Percentiles rank a stretch among this genome's conserved stretches.
phyloP scores from a whole-genome alignment of 2,329 filamentous ascomycete species.

The Orbilia ellipsospora region DNA sequence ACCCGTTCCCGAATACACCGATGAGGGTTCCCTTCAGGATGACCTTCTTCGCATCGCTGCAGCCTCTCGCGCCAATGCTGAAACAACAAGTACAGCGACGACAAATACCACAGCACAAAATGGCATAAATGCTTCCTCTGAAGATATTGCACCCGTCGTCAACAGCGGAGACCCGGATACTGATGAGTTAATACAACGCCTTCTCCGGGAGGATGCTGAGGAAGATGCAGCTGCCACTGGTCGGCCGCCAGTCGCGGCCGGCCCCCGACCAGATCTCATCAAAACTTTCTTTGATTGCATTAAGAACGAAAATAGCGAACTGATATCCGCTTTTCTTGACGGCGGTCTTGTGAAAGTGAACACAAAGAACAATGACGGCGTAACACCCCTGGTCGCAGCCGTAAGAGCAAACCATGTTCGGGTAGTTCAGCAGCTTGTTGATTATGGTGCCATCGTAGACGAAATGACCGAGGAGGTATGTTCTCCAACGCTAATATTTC shows the following conservation, averaged over 20 bases:
- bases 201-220: constrained; percentile 49
- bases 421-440: constrained; percentile 50
- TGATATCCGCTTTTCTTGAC: constrained; percentile 50
- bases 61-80: constrained; percentile 25
- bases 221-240: constrained; percentile 2
- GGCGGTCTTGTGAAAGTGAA: constrained; percentile 37
- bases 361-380: constrained; percentile 28
- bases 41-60: constrained; percentile 47
- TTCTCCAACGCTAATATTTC: too few relatives aligned
- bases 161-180: constrained; percentile 49
- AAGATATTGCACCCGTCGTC: constrained; percentile 3
- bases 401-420: constrained; percentile 47
- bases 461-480: constrained; percentile 39
- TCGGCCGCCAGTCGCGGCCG: background rate
- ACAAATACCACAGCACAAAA: constrained; percentile 27
- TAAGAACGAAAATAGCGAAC: constrained; percentile 47
- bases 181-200: constrained; percentile 35
- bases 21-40: constrained; percentile 47
- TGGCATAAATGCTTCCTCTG: background rate
- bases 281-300: constrained; percentile 45
- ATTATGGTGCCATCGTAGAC: constrained; percentile 50
- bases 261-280: constrained; percentile 26
- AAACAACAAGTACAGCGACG: too few relatives aligned
- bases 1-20: constrained; percentile 37
- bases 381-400: constrained; percentile 44